Evolutionary conservation across 2,329 filamentous ascomycete species (phyloP).

Genomic region (Paramyrothecium sp.): DNA sequence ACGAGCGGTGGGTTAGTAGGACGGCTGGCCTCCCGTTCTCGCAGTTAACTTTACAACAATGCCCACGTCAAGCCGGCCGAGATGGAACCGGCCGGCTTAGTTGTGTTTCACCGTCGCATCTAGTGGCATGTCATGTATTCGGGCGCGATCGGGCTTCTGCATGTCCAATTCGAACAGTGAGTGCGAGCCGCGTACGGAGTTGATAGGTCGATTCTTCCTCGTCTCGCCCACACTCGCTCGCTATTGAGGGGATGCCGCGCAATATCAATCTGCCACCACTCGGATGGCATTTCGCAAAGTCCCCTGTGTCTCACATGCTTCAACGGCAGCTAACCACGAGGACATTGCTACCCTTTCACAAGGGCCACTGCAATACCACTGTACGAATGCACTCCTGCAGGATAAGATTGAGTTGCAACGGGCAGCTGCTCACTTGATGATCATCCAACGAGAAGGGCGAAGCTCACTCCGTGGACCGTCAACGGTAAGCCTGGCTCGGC

Average conservation of each 20-base stretch:
- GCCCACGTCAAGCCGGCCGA: too few species aligned
- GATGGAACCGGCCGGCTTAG: too few species aligned
- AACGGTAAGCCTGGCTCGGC: background rate
- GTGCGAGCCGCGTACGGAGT: background rate
- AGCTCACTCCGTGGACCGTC: background rate
- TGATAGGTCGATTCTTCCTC: background rate
- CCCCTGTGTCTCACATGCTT: background rate
- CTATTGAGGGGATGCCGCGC: background rate
- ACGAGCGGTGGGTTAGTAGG: too few species aligned
- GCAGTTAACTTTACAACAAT: too few species aligned
- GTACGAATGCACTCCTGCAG: background rate
- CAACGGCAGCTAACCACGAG: background rate
- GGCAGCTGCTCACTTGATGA: background rate
- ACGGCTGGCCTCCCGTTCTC: too few species aligned
- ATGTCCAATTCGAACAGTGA: background rate
- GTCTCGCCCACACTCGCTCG: background rate
- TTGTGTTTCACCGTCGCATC: too few species aligned
- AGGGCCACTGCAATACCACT: background rate
- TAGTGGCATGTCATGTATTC: background rate
- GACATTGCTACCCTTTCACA: background rate
- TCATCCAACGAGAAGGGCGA: background rate
- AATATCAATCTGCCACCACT: background rate
- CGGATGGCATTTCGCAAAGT: background rate
- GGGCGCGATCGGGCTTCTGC: background rate
- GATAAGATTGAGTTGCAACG: background rate